These are phyloP conservation scores for Paramecium primaurelia DNA, from an alignment of 73 alveolate genomes.

Conservation along the genomic window DNA sequence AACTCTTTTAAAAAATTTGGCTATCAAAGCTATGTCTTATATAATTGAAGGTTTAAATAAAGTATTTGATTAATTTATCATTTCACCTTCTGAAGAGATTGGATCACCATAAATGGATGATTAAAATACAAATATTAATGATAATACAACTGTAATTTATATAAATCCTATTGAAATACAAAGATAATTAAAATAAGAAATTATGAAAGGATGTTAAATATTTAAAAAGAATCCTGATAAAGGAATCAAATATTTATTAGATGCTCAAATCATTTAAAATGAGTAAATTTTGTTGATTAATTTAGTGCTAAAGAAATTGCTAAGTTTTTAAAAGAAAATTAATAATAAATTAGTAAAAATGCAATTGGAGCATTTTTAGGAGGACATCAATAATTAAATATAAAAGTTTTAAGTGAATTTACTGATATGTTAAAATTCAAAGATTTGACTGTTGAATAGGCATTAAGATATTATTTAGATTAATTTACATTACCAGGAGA, in stretches of 20 bases:
- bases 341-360: conserved; percentile 30
- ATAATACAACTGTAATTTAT: conserved; percentile 27
- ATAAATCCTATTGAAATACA: conserved; percentile 37
- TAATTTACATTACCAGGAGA: conserved; percentile 56
- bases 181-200: conserved; percentile 36
- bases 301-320: conserved; percentile 54
- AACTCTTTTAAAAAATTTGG: neutral
- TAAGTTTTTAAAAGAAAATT: conserved; percentile 43
- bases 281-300: neutral
- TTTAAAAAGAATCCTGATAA: conserved; percentile 50
- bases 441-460: conserved; percentile 37
- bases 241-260: conserved; percentile 42
- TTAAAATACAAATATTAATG: neutral
- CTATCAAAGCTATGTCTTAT: neutral
- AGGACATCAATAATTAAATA: conserved; percentile 37
- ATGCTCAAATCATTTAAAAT: neutral
- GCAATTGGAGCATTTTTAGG: conserved; percentile 52
- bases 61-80: neutral
- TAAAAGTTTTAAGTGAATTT: conserved; percentile 52
- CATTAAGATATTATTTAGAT: conserved; percentile 55
- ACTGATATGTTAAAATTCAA: conserved; percentile 44
- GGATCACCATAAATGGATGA: neutral
- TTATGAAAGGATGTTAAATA: conserved; percentile 6
- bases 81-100: neutral
- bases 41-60: neutral